Evolutionary conservation across 78 protist species (phyloP).

Genomic region (Salpingoeca rosetta): DNA sequence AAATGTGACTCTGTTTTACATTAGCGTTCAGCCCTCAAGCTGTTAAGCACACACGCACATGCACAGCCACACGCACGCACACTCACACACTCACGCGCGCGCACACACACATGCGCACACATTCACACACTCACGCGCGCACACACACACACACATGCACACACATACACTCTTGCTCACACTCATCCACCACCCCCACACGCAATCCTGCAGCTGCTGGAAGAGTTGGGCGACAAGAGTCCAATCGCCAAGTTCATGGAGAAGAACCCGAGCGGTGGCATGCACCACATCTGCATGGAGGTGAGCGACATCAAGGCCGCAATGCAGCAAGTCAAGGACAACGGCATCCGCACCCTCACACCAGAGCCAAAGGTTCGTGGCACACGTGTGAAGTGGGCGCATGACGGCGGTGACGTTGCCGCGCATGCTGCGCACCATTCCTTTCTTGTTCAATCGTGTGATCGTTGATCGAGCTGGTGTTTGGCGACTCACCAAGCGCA

Average conservation of each 20-base stretch:
- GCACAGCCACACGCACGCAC: too few species aligned
- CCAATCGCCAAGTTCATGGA: slow-evolving; percentile 75
- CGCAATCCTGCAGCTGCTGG: too few species aligned
- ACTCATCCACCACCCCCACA: too few species aligned
- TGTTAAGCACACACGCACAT: too few species aligned
- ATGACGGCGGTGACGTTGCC: background rate
- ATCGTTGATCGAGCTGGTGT: background rate
- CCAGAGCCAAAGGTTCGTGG: slow-evolving; percentile 83
- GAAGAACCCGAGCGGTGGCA: slow-evolving; percentile 77
- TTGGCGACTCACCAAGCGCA: background rate
- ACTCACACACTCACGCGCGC: too few species aligned
- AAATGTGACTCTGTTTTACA: too few species aligned
- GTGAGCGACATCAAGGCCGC: slow-evolving; percentile 42
- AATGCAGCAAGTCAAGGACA: slow-evolving; percentile 1
- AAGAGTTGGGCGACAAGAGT: slow-evolving; percentile 69
- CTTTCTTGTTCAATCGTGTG: background rate
- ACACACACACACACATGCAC: too few species aligned
- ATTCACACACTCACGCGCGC: too few species aligned
- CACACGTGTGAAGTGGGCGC: background rate
- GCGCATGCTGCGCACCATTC: background rate
- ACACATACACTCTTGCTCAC: too few species aligned
- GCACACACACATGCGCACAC: too few species aligned
- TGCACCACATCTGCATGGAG: slow-evolving; percentile 89
- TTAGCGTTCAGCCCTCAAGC: too few species aligned
- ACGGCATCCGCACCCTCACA: slow-evolving; percentile 52